phyloP scores from a whole-genome alignment of 31 red algal species.

The Porphyra umbilicalis region DNA sequence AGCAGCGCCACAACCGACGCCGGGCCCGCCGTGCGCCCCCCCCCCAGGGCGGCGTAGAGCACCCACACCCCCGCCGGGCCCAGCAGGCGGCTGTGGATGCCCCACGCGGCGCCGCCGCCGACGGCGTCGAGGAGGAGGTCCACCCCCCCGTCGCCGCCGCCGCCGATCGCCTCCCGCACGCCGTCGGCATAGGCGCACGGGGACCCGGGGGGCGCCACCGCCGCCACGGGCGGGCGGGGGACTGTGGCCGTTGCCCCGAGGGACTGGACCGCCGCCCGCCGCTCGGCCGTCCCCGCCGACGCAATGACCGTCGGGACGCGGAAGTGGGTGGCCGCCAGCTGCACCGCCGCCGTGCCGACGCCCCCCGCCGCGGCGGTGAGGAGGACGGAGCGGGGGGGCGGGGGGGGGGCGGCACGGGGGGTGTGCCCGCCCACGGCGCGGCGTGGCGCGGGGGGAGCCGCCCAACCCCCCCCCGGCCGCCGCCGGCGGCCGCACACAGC shows the following conservation, averaged over 20 bases:
- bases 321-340: conserved; percentile 43
- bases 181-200: conserved; percentile 36
- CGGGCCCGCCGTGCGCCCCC: conserved; percentile 22
- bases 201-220: conserved; percentile 1
- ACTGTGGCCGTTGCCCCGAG: conserved; percentile 35
- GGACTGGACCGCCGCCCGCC: conserved; percentile 40
- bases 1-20: conserved; percentile 52
- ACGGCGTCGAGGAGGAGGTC: conserved; percentile 89
- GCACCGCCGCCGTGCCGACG: conserved; percentile 78
- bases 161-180: conserved; percentile 15
- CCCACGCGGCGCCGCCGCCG: conserved; percentile 55
- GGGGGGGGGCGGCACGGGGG: background rate
- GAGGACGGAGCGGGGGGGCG: conserved; percentile 29
- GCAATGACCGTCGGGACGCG: conserved; percentile 53
- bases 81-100: conserved; percentile 25
- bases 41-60: conserved; percentile 73
- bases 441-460: background rate
- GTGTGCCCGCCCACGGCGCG: background rate
- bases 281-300: conserved; percentile 42
- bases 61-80: conserved; percentile 68
- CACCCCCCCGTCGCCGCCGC: conserved; percentile 27
- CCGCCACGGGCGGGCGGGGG: background rate
- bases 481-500: conserved; percentile 11
- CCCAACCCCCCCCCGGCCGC: conserved; percentile 8
- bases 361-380: conserved; percentile 74